Percentiles rank a stretch among this genome's conserved stretches.
Conservation (phyloP, 2,329 filamentous ascomycete genomes). For the Ophiostoma pallidulum region DNA sequence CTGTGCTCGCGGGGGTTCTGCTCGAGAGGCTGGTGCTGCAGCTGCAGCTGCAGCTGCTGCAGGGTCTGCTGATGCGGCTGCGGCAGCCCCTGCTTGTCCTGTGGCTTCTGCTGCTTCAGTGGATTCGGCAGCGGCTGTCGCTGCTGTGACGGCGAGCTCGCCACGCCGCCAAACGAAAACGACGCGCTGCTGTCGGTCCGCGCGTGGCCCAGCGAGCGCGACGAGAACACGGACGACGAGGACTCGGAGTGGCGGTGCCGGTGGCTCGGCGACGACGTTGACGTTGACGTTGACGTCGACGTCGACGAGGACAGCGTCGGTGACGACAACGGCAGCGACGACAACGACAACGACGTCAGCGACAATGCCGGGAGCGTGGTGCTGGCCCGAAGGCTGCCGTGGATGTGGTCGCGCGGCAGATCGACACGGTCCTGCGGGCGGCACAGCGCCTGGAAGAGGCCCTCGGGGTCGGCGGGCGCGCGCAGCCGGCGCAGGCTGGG, state of each 20-base stretch:
- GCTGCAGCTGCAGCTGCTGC: neutral
- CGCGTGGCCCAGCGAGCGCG: slow-evolving; percentile 9
- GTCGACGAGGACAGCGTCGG: neutral
- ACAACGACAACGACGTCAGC: too few species aligned
- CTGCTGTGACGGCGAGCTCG: neutral
- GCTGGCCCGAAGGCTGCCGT: neutral
- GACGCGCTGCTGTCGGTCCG: slow-evolving; percentile 11
- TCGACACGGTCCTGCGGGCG: slow-evolving; percentile 48
- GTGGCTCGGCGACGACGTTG: neutral
- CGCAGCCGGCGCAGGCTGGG: slow-evolving; percentile 51
- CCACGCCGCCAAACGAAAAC: neutral
- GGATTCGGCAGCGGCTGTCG: too few species aligned
- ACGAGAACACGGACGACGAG: neutral
- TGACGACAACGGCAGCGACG: too few species aligned
- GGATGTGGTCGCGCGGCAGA: slow-evolving; percentile 37
- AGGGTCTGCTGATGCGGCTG: neutral
- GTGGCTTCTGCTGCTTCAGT: too few species aligned
- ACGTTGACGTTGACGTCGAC: neutral
- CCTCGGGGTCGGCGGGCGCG: slow-evolving; percentile 59
- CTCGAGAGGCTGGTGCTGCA: neutral
- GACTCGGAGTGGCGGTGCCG: slow-evolving; percentile 5
- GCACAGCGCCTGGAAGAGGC: slow-evolving; percentile 60
- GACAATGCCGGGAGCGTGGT: too few species aligned
- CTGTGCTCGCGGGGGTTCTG: slow-evolving; percentile 3
- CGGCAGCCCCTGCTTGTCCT: too few species aligned